These are phyloP conservation scores for Amanita jacksonii DNA, from an alignment of 768 basidiomycete species.

Conservation along the genomic window DNA sequence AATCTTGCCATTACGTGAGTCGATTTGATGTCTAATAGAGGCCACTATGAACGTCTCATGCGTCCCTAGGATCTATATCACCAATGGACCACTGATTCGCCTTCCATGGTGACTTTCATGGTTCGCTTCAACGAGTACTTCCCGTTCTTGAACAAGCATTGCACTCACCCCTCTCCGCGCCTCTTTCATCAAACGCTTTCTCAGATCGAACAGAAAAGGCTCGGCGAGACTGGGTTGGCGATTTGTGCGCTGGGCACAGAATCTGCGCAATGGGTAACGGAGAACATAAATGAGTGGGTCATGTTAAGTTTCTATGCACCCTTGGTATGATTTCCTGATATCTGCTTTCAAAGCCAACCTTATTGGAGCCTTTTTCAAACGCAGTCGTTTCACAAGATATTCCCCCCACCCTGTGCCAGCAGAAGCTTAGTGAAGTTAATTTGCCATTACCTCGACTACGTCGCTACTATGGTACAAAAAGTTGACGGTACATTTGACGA, in stretches of 20 bases:
- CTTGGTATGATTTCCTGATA: too few species aligned
- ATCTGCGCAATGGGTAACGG: slow-evolving; percentile 15
- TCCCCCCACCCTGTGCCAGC: slow-evolving; percentile 12
- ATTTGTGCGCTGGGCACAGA: slow-evolving; percentile 13
- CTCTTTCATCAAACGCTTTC: slow-evolving; percentile 21
- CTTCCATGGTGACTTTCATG: slow-evolving; percentile 25
- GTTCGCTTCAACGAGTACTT: slow-evolving; percentile 34
- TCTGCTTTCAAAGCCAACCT: not conserved
- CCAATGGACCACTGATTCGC: slow-evolving; percentile 19
- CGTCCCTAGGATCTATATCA: slow-evolving; percentile 23
- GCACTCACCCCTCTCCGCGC: slow-evolving; percentile 12
- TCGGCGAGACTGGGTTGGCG: slow-evolving; percentile 12
- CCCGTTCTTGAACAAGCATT: slow-evolving; percentile 19
- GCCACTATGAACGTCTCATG: not conserved
- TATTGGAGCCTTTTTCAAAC: slow-evolving; percentile 11
- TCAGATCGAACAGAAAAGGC: slow-evolving; percentile 13
- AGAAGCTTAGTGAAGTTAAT: slow-evolving; percentile 14
- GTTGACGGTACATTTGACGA: slow-evolving; percentile 12
- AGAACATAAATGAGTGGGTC: slow-evolving; percentile 13
- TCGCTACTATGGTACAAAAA: slow-evolving; percentile 13
- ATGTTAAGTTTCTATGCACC: too few species aligned
- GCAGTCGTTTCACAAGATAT: slow-evolving; percentile 12
- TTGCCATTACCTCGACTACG: slow-evolving; percentile 17
- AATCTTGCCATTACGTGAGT: slow-evolving; percentile 23
- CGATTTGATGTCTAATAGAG: not conserved